Evolutionary conservation across 2,329 filamentous ascomycete species (phyloP).

Genomic region (Xylariales sp.): DNA sequence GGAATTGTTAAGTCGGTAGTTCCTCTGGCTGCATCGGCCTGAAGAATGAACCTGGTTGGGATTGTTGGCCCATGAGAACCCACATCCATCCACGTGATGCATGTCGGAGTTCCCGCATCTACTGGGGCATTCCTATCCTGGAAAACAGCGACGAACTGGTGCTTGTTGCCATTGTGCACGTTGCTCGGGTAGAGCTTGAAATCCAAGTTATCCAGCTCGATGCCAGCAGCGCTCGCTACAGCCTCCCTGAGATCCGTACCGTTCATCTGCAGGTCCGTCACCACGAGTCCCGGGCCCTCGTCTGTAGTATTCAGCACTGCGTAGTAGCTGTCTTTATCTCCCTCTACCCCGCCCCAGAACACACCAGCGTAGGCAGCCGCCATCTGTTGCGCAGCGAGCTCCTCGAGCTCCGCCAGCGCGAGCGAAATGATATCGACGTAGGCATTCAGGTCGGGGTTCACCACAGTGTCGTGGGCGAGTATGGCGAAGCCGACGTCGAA

Average conservation of each 20-base stretch:
- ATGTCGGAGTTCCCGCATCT: conserved; percentile 28
- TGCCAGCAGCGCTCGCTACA: conserved; percentile 14
- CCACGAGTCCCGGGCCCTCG: conserved; percentile 20
- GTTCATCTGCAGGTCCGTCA: conserved; percentile 11
- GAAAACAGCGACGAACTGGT: conserved; percentile 25
- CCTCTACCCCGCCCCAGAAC: conserved; percentile 2
- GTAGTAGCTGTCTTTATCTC: too few species aligned
- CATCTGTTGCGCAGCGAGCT: conserved; percentile 12
- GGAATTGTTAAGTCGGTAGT: too few species aligned
- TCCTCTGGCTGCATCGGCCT: too few species aligned
- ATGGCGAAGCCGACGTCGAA: conserved; percentile 22
- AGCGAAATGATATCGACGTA: conserved; percentile 26
- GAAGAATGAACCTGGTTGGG: conserved; percentile 1
- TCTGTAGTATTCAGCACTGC: conserved; percentile 8
- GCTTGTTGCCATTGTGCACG: conserved; percentile 10
- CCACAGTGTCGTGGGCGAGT: conserved; percentile 24
- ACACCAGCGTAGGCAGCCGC: conserved; percentile 12
- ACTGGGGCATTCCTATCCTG: conserved; percentile 23
- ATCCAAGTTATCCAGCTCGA: conserved; percentile 18
- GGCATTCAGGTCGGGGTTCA: conserved; percentile 25
- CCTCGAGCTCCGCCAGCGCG: conserved; percentile 10
- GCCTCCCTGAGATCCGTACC: conserved; percentile 14
- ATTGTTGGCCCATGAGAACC: not conserved
- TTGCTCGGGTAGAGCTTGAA: conserved; percentile 26
- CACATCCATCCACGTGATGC: conserved; percentile 21